Conservation (phyloP, 306 rosid genomes). For the Rubus parviflorus region DNA sequence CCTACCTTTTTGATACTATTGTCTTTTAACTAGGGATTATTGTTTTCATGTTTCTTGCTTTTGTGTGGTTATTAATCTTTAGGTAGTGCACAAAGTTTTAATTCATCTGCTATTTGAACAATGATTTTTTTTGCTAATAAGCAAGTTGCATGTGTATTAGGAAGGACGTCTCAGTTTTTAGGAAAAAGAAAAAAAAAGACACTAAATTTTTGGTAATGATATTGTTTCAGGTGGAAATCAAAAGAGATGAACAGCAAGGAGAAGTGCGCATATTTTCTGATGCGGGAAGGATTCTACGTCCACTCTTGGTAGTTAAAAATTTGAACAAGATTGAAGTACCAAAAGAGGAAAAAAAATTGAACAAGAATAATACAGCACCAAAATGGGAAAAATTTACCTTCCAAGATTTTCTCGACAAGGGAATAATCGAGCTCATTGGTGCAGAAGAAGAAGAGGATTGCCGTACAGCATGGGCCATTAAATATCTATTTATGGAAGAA, state of each 20-base stretch:
- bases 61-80: background rate
- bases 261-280: constrained; percentile 87
- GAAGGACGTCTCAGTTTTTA: background rate
- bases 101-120: background rate
- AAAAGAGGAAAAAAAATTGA: constrained; percentile 58
- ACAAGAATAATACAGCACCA: constrained; percentile 41
- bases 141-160: background rate
- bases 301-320: constrained; percentile 80
- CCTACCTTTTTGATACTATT: background rate
- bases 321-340: constrained; percentile 52
- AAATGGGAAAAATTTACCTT: constrained; percentile 56
- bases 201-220: background rate
- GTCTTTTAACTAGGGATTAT: background rate
- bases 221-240: constrained; percentile 76
- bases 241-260: constrained; percentile 65
- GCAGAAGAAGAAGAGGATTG: constrained; percentile 98
- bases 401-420: constrained; percentile 60
- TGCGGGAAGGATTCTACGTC: constrained; percentile 93
- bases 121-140: background rate
- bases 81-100: background rate
- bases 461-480: constrained; percentile 72
- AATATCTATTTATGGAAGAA: constrained; percentile 51
- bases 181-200: background rate
- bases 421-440: constrained; percentile 82
- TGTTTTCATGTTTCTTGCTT: background rate